A percentile compares a stretch with the other conserved stretches of the same genome.
Evolutionary conservation across 257 asterid genomes (phyloP).

Genomic region (Plantago ovata): DNA sequence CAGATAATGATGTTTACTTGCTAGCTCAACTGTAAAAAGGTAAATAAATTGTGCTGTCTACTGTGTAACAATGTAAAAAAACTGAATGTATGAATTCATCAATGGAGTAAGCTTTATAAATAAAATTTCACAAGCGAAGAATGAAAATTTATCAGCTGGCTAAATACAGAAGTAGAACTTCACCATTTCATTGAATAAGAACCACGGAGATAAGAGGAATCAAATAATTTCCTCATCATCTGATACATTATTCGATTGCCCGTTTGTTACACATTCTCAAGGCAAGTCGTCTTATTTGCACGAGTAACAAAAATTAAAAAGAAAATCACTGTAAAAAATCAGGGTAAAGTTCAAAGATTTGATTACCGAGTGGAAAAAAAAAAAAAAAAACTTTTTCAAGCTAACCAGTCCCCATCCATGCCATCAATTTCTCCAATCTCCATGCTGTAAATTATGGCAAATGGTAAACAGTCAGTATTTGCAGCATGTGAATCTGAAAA

Average conservation of each 20-base stretch:
- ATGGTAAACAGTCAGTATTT: constrained; percentile 15
- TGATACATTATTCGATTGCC: constrained; percentile 25
- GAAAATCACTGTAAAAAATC: neutral
- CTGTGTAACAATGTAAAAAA: too few relatives aligned
- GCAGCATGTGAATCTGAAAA: neutral
- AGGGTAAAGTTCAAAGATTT: constrained; percentile 22
- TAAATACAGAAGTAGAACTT: neutral
- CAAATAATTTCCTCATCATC: constrained; percentile 30
- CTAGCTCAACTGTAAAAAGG: neutral
- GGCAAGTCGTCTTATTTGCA: constrained; percentile 39
- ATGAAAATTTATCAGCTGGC: neutral
- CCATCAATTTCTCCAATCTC: constrained; percentile 90
- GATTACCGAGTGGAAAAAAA: constrained; percentile 33
- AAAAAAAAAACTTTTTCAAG: constrained; percentile 58
- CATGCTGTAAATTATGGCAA: constrained; percentile 54
- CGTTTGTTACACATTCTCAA: constrained; percentile 24
- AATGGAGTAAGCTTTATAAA: neutral
- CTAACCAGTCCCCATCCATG: constrained; percentile 86
- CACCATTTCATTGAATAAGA: constrained; percentile 19
- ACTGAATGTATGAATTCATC: too few relatives aligned
- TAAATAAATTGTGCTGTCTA: neutral
- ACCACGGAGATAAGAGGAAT: constrained; percentile 16
- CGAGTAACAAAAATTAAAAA: constrained; percentile 4
- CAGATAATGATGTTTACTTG: neutral
- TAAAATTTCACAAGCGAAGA: neutral